These are phyloP conservation scores for Lactarius vividus DNA, from an alignment of 768 basidiomycete genomes.

Conservation along the genomic window DNA sequence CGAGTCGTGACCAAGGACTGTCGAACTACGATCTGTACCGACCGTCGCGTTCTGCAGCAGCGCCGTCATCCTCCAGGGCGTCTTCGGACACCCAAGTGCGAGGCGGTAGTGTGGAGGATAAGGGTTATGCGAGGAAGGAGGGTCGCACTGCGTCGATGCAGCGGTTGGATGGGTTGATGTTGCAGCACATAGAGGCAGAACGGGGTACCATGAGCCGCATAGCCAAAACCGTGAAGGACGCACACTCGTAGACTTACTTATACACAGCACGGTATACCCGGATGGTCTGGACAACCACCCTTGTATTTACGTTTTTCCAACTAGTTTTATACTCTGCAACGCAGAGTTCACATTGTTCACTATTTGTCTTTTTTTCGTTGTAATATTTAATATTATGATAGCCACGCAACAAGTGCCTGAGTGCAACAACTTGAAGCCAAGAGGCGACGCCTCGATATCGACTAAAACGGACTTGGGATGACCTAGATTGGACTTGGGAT, in stretches of 20 bases:
- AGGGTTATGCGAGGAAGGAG: slow-evolving; percentile 32
- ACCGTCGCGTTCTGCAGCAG: slow-evolving; percentile 15
- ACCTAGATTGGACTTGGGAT: no score
- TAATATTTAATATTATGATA: slow-evolving; percentile 14
- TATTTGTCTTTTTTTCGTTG: slow-evolving; percentile 12
- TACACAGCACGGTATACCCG: slow-evolving; percentile 22
- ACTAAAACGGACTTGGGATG: no score
- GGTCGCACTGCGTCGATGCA: slow-evolving; percentile 56
- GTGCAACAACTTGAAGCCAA: no score
- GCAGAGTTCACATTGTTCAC: slow-evolving; percentile 15
- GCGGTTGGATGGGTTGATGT: slow-evolving; percentile 74
- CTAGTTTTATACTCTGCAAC: slow-evolving; percentile 6
- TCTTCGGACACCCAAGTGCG: slow-evolving; percentile 18
- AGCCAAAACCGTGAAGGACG: slow-evolving; percentile 42
- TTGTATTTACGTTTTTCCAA: slow-evolving; percentile 7
- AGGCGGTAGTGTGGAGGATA: slow-evolving; percentile 19
- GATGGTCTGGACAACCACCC: slow-evolving; percentile 10
- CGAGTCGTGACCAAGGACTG: slow-evolving; percentile 19
- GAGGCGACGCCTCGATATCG: no score
- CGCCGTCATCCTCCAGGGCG: slow-evolving; percentile 8
- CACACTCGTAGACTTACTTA: slow-evolving; percentile 22
- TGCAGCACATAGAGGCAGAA: slow-evolving; percentile 81
- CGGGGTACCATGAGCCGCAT: slow-evolving; percentile 77
- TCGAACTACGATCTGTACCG: slow-evolving; percentile 24
- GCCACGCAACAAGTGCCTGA: no score